phyloP scores from a whole-genome alignment of 805 yeast genomes.

The Candida sanyiensis region DNA sequence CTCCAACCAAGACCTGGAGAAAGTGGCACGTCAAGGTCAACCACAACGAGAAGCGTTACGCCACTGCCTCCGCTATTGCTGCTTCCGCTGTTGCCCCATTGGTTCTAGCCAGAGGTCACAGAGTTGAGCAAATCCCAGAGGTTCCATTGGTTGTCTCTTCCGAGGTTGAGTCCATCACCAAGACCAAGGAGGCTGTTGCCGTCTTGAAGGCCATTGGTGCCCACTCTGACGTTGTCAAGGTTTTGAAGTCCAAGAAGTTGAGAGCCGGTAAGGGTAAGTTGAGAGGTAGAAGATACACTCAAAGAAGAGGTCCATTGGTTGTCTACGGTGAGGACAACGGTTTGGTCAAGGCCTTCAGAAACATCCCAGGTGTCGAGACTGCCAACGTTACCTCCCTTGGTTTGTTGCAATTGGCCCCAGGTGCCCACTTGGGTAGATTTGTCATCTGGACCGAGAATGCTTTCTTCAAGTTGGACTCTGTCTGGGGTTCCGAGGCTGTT shows the following conservation, averaged over 20 bases:
- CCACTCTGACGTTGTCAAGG: conserved; percentile 96
- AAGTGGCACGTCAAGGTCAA: conserved; percentile 99
- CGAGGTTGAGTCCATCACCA: conserved; percentile 86
- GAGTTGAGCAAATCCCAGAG: conserved; percentile 96
- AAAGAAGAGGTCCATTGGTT: conserved; percentile 99
- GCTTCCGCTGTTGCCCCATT: conserved; percentile 98
- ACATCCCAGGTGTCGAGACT: conserved; percentile 99
- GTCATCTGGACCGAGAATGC: conserved; percentile 99
- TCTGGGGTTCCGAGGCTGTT: conserved; percentile 92
- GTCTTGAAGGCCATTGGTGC: conserved; percentile 98
- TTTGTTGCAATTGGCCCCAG: conserved; percentile 98
- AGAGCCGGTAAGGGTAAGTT: conserved; percentile 99
- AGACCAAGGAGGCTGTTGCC: conserved; percentile 99
- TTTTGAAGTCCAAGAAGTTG: conserved; percentile 95
- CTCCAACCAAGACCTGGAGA: conserved; percentile 99
- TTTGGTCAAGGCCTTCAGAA: conserved; percentile 97
- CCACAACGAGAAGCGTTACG: conserved; percentile 99
- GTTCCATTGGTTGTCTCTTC: conserved; percentile 95
- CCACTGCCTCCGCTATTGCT: conserved; percentile 99
- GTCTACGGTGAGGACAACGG: conserved; percentile 98
- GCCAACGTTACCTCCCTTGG: conserved; percentile 87
- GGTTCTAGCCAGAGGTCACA: conserved; percentile 99
- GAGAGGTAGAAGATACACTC: conserved; percentile 99
- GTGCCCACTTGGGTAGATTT: conserved; percentile 99
- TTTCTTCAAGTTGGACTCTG: conserved; percentile 90